Evolutionary conservation across 495 filamentous ascomycete species (phyloP), one percentile per base, ranked within the genome.

Genomic region (Neurospora intermedia): DNA sequence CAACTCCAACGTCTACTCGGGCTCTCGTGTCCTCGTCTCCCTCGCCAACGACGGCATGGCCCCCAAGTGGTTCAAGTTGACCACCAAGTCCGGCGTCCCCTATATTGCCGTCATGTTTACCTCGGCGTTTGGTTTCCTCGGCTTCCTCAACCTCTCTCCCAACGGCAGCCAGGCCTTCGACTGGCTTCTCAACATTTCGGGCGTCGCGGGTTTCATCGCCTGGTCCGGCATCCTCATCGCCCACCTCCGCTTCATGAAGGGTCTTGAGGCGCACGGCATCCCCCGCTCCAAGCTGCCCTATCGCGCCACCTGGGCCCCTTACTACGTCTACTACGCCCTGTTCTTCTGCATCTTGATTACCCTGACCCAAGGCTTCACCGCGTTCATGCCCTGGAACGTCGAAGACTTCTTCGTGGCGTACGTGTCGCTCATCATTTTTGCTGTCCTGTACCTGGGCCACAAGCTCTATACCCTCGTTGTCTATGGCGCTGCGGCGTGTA

Each of bases 301-400:
- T 78, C 83, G 85, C 70, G 86, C 87, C 11, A 81, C 85, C 23
- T 82, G 85, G 75, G 88, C 91, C 78, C 89, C 89, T 4, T 91
- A 81, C 78, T 82, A 85, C 48, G 84, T 87, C 13, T 88, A 83
- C 80, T 85, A 84, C 70, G 91, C 89, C 6, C 82, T 92, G 40
- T 86, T 88, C 74, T 91, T 91, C 83, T 89, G 86, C 82, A 73
- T 87, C 31, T 78, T 92, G 59, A 89, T 92, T 75, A 87, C 88
- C 69, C 46, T 93, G 16, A 91, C 90, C 6, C 89, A 92, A 78
- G 91, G 91, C 6, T 93, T 93, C 79, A 90, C 87, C 6, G 81
- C 85, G 4, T 93, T 91, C 79, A 88, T 93, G 62, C 77, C 78
- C 70, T 93, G 91, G 88, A 78, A 80, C 72, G 84, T 85, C 11